Percentiles rank a stretch among this genome's conserved stretches.
Conservation (phyloP, 345 rosid species). For the Brassica napus region Da-Ae NC_063445.1:18443001-18443500, state of each 20-base stretch:
- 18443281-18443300: no score
- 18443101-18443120: not conserved
- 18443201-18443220: not conserved
- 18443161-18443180: not conserved
- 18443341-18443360: not conserved
- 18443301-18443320: no score
- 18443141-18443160: not conserved
- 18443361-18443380: not conserved
- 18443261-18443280: no score
- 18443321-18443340: no score
- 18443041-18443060: not conserved
- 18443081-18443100: not conserved
- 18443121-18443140: not conserved
- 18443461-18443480: not conserved
- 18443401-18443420: not conserved
- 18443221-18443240: not conserved
- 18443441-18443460: not conserved
- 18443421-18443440: not conserved
- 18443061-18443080: not conserved
- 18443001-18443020: not conserved
- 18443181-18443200: not conserved
- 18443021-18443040: not conserved
- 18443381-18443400: constrained; percentile 5
- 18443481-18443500: not conserved
- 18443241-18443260: no score